Base-by-base conservation (phyloP, 2,329 filamentous ascomycete genomes). In the Simplicillium sp. region DNA sequence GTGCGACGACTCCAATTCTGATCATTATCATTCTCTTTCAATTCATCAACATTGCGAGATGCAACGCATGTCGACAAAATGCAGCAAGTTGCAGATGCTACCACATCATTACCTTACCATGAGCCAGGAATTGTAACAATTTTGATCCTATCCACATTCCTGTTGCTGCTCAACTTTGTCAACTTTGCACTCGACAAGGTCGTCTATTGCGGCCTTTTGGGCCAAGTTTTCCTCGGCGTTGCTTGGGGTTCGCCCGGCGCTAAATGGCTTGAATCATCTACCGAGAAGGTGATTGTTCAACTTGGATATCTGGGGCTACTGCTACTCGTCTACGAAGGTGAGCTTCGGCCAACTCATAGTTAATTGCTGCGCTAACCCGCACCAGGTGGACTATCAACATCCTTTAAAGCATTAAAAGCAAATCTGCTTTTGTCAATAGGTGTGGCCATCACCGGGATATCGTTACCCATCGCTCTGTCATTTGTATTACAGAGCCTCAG, bases 291-390 rank as follows among this genome's bases (percentile, higher is more conserved):
- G 0, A 65, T 84, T 20, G 70, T 81, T 16, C 71, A 83, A 44
- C 56, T 88, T 2, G 84, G 84, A 1, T 89, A 88, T 52, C 58
- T 88, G 0, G 84, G 84, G 0, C 56, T 88, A n/a, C 70, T 88
- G 7, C 60, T 86, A 18, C 60, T 88, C 1, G 82, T 88, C 0
- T 87, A 77, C 54, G 80, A 87, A 65, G 81, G 78, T 71, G 6
- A 20, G 29, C 9, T n/a, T n/a, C 9, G 20, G 20, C 5, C 20
- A 9, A 25, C 5, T n/a, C n/a, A n/a, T n/a, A n/a, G n/a, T n/a
- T n/a, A n/a, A 25, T 25, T 9, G 20, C 6, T 25, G 20, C 20
- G 20, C 5, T 13, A 28, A 7, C 28, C 34, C 7, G 7, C 15
- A 15, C 9, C 14, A 43, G 41, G 41, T 7, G 37, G 41, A n/a